Conservation (phyloP, 306 rosid species). For the Cucumis cinereus region DNA sequence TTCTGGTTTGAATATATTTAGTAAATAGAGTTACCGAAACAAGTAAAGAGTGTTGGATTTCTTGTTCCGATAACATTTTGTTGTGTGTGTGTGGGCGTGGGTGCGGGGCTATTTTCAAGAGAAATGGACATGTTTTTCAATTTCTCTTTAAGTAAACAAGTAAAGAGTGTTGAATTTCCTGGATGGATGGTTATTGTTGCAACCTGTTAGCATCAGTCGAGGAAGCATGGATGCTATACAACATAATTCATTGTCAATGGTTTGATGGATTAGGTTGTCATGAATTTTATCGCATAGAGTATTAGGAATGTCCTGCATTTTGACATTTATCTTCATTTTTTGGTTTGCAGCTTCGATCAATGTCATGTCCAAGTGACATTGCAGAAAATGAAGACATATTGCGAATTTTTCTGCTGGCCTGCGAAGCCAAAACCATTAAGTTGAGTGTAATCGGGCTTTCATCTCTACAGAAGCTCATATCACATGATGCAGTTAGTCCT, state of each 20-base stretch:
- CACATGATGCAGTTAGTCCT: constrained; percentile 82
- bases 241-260: not conserved
- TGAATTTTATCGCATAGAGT: not conserved
- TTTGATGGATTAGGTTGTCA: not conserved
- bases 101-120: not conserved
- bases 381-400: constrained; percentile 83
- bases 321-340: constrained; percentile 14
- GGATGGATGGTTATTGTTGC: not conserved
- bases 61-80: not conserved
- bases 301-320: not conserved
- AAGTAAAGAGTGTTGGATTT: not conserved
- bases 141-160: too few relatives aligned
- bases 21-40: not conserved
- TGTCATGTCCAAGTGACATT: constrained; percentile 79
- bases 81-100: not conserved
- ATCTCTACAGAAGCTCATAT: constrained; percentile 79
- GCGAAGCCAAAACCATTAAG: constrained; percentile 75
- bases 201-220: not conserved
- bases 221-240: not conserved
- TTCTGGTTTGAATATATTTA: not conserved
- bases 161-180: not conserved
- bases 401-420: constrained; percentile 80
- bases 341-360: constrained; percentile 69
- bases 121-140: not conserved
- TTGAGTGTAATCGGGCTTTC: constrained; percentile 91